Base-by-base conservation (phyloP, 331 rosid genomes). In the Pyracantha coccinea region DNA sequence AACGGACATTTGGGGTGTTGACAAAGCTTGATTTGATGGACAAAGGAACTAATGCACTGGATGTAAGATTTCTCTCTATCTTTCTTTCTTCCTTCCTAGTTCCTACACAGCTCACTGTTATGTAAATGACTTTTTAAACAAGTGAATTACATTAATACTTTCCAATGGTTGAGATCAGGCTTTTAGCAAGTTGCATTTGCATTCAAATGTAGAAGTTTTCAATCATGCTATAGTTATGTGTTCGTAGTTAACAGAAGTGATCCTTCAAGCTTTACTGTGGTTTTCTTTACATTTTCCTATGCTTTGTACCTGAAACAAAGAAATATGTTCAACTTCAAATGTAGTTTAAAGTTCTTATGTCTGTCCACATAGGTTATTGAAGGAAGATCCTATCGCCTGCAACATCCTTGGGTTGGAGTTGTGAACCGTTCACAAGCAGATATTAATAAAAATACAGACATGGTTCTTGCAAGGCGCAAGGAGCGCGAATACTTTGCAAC, bases 1-100 rank as follows among this genome's bases (percentile, higher is more conserved):
- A 94, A 27, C 77, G 99, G 35, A 94, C 99, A 25, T 94, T 94
- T 86, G 99, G 99, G 52, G 99, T 94, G 77, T 70, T 94, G 91
- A 94, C 99, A 52, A 94, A 94, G 86, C 85, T 94, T 74, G 99
- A 94, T 85, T 81, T 94, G 87, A 94, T 94, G 97, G 99, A 94
- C 86, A 94, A 91, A 82, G 99, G 99, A 87, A 94, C 99, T 53
- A 90, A 94, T 78, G 97, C 99, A 2, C 80, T 90, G 78, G 97
- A 94, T 72, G 99, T 94, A 90, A 82, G 82, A 66, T 66, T 68
- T 57, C 72, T 19, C 45, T 44, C 60, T 19, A 12, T 16, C 45
- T 47, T 59, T 47, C 4, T n/a, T 2, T 15, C 12, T 68, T 21
- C 23, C 32, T 6, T 16, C n/a, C 14, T 11, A 41, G 1, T 41